phyloP scores from a whole-genome alignment of 768 basidiomycete genomes.

The Xerocomellus dryophilus region DNA sequence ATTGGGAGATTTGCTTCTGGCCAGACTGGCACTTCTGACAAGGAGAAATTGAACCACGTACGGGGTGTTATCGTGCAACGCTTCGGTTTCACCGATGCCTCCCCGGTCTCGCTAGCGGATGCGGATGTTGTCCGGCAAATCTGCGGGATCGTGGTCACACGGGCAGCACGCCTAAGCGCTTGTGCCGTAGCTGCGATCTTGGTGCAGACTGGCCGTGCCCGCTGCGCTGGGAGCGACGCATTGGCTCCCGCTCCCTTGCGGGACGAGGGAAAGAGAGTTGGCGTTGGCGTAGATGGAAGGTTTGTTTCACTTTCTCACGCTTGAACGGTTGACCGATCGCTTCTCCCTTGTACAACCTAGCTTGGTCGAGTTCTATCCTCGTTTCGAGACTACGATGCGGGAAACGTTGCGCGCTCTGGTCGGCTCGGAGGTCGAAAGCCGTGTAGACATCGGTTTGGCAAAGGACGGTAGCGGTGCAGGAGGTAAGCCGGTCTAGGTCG shows the following conservation, averaged over 20 bases:
- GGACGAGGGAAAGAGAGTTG: conserved; percentile 50
- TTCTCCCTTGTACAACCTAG: conserved; percentile 37
- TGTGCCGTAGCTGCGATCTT: conserved; percentile 85
- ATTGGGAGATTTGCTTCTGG: conserved; percentile 31
- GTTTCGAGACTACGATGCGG: conserved; percentile 72
- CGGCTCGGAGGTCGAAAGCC: conserved; percentile 75
- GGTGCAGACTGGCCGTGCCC: conserved; percentile 73
- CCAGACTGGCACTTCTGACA: conserved; percentile 12
- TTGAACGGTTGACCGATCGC: background rate
- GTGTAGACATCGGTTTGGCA: conserved; percentile 85
- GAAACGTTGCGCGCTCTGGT: conserved; percentile 73
- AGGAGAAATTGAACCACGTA: conserved; percentile 49
- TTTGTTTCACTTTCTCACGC: conserved; percentile 27
- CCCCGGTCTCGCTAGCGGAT: conserved; percentile 55
- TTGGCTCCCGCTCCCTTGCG: conserved; percentile 4
- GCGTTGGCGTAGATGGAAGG: conserved; percentile 94
- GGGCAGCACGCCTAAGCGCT: conserved; percentile 82
- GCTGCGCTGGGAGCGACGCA: conserved; percentile 39
- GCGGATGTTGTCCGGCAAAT: conserved; percentile 83
- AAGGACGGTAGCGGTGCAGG: conserved; percentile 98
- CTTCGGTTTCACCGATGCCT: conserved; percentile 51
- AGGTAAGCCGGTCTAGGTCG: conserved; percentile 51
- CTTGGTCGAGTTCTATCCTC: conserved; percentile 89
- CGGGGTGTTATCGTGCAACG: conserved; percentile 58
- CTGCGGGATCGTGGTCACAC: conserved; percentile 68